phyloP scores from a whole-genome alignment of 2,329 filamentous ascomycete species.

The Colletotrichum siamense region DNA sequence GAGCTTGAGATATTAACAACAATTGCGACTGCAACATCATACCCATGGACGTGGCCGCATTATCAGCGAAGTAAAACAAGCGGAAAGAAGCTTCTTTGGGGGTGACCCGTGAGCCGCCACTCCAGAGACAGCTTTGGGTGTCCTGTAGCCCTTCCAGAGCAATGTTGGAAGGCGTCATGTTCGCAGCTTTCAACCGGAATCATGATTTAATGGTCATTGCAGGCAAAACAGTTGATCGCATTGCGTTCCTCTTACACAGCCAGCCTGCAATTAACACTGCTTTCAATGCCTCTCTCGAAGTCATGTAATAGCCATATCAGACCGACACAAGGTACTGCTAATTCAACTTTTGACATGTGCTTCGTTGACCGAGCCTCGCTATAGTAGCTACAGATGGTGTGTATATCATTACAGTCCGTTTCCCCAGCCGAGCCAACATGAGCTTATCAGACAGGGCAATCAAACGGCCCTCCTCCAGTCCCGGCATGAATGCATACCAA shows the following conservation, averaged over 20 bases:
- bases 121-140: neutral
- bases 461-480: neutral
- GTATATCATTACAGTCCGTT: slow-evolving; percentile 21
- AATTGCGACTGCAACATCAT: no score
- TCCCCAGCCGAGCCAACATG: neutral
- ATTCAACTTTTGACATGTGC: slow-evolving; percentile 7
- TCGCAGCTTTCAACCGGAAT: neutral
- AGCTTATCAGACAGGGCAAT: neutral
- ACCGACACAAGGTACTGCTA: neutral
- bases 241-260: neutral
- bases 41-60: no score
- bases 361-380: slow-evolving; percentile 18
- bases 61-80: no score
- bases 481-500: neutral
- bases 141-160: neutral
- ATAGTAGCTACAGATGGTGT: slow-evolving; percentile 14
- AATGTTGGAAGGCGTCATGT: neutral
- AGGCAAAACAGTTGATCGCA: neutral
- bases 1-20: no score
- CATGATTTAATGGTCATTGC: neutral
- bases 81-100: no score
- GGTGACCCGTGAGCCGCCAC: no score
- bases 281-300: neutral
- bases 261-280: neutral
- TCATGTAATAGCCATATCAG: neutral